Conservation (phyloP, 2,329 filamentous ascomycete species). For the Herpotrichia juniperi region DNA sequence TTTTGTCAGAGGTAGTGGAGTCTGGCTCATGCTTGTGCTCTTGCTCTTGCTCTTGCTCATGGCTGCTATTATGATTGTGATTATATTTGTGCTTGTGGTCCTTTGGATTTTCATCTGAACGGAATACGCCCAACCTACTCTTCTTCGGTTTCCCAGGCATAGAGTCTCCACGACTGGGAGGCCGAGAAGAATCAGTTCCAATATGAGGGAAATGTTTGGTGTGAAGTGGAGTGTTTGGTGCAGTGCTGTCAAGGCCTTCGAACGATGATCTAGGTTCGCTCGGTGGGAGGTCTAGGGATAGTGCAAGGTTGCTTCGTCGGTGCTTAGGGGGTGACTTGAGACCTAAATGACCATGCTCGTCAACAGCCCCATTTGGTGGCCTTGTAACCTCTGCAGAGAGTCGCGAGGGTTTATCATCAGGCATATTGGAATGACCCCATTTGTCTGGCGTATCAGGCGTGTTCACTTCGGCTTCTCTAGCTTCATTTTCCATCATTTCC, state of each 20-base stretch:
- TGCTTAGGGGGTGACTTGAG: constrained; percentile 29
- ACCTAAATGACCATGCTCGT: constrained; percentile 18
- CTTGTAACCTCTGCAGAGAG: constrained; percentile 32
- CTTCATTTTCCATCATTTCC: constrained; percentile 51
- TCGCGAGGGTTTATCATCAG: constrained; percentile 20
- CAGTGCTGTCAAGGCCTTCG: constrained; percentile 45
- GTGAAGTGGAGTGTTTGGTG: constrained; percentile 44
- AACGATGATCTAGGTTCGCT: constrained; percentile 45
- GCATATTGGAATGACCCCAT: constrained; percentile 39
- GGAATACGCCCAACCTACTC: constrained; percentile 49
- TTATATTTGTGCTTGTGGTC: constrained; percentile 30
- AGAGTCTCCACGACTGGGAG: constrained; percentile 39
- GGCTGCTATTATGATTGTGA: too few species aligned
- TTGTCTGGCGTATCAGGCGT: constrained; percentile 52
- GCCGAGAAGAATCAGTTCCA: constrained; percentile 44
- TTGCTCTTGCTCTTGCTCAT: too few species aligned
- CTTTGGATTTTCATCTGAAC: constrained; percentile 44
- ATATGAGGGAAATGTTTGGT: constrained; percentile 38
- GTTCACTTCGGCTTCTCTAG: constrained; percentile 37
- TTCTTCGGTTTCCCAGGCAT: constrained; percentile 42
- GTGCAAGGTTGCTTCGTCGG: constrained; percentile 16
- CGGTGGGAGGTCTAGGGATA: constrained; percentile 28
- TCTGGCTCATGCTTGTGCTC: constrained; percentile 28
- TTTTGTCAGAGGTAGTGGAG: constrained; percentile 28
- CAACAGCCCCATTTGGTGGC: constrained; percentile 24